phyloP scores from a whole-genome alignment of 306 rosid species.

The Gastrolobium bilobum region DNA sequence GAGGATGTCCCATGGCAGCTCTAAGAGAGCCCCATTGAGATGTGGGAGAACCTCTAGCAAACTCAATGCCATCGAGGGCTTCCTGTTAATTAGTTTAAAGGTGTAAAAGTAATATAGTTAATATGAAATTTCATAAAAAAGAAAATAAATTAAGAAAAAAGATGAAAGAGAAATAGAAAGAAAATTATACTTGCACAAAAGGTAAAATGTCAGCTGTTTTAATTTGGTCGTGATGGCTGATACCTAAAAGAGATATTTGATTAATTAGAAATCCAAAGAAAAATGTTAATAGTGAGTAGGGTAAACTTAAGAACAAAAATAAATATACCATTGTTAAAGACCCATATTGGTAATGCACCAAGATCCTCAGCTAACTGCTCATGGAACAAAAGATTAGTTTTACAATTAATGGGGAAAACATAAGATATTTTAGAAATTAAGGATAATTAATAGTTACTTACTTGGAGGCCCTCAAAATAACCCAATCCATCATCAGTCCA shows the following conservation, averaged over 20 bases:
- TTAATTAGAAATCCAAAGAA: background rate
- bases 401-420: background rate
- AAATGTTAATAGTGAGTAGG: too few relatives aligned
- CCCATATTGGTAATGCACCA: slow-evolving; percentile 5
- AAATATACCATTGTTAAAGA: slow-evolving; percentile 69
- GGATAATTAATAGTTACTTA: slow-evolving; percentile 2
- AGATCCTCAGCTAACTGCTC: slow-evolving; percentile 75
- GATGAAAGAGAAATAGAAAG: too few relatives aligned
- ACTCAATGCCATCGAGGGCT: slow-evolving; percentile 82
- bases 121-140: background rate
- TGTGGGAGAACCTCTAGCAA: slow-evolving; percentile 69
- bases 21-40: slow-evolving; percentile 35
- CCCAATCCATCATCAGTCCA: too few relatives aligned
- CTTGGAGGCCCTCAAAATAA: slow-evolving; percentile 57
- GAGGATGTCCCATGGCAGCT: too few relatives aligned
- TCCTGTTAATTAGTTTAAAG: slow-evolving; percentile 52
- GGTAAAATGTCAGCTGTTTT: too few relatives aligned
- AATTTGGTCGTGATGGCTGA: too few relatives aligned
- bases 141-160: too few relatives aligned
- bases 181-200: too few relatives aligned
- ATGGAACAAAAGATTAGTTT: background rate
- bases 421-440: background rate
- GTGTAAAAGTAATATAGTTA: background rate
- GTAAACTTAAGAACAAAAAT: background rate
- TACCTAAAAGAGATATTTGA: too few relatives aligned